Evolutionary conservation across 2,329 filamentous ascomycete genomes (phyloP).

Genomic region (Fusarium longipes): DNA sequence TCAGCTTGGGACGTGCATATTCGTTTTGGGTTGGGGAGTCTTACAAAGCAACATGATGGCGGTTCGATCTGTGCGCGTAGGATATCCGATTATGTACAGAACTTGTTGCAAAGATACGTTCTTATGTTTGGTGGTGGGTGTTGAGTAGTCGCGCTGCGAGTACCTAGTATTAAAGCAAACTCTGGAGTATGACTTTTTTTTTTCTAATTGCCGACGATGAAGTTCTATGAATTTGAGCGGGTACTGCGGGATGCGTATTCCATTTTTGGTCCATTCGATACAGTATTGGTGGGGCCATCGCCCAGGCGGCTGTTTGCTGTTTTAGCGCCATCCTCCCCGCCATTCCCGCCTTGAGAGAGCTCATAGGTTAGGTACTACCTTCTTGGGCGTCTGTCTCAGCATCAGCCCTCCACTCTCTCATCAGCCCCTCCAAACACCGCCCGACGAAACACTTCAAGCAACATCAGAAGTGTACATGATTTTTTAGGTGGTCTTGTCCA

Average conservation of each 20-base stretch:
- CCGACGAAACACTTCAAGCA: constrained; percentile 13
- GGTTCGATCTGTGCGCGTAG: constrained; percentile 2
- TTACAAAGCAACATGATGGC: constrained; percentile 74
- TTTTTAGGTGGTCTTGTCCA: neutral
- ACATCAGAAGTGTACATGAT: constrained; percentile 18
- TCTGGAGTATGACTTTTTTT: constrained; percentile 16
- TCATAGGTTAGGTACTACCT: constrained; percentile 7
- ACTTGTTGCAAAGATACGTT: neutral
- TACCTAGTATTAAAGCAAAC: neutral
- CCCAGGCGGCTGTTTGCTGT: constrained; percentile 13
- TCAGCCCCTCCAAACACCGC: constrained; percentile 35
- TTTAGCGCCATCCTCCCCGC: constrained; percentile 33
- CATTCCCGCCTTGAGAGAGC: constrained; percentile 27
- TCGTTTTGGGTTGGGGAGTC: constrained; percentile 15
- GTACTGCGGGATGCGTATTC: neutral
- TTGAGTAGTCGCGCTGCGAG: neutral
- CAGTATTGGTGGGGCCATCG: constrained; percentile 31
- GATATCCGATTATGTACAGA: neutral
- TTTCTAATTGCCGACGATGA: constrained; percentile 3
- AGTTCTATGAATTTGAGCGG: neutral
- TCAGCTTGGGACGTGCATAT: constrained; percentile 27
- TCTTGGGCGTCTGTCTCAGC: constrained; percentile 21
- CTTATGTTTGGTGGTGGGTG: neutral
- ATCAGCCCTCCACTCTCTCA: constrained; percentile 19
- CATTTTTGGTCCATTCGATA: neutral